These are phyloP conservation scores for Inga leiocalycina DNA, from an alignment of 306 rosid species.

Conservation along the genomic window DNA sequence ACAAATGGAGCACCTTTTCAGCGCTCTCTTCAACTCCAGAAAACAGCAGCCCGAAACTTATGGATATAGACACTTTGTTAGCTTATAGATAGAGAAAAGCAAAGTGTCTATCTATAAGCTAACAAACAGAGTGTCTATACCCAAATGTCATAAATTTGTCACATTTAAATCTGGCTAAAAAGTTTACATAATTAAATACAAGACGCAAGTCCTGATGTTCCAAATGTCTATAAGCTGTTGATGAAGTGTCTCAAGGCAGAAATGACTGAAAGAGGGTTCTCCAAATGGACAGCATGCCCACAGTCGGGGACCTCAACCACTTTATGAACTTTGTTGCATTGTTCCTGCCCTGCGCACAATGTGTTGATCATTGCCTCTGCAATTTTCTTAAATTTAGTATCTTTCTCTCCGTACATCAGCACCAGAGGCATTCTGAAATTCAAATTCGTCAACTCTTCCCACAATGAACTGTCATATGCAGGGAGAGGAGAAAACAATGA, in stretches of 20 bases:
- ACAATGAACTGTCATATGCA: constrained; percentile 62
- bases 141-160: background rate
- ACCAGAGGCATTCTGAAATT: constrained; percentile 69
- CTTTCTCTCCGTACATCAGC: constrained; percentile 77
- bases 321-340: constrained; percentile 42
- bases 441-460: constrained; percentile 79
- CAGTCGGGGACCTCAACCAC: constrained; percentile 68
- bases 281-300: constrained; percentile 92
- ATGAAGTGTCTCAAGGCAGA: constrained; percentile 61
- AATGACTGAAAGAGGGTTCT: constrained; percentile 80
- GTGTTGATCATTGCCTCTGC: constrained; percentile 57
- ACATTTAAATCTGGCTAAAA: background rate
- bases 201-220: background rate
- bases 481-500: constrained; percentile 1
- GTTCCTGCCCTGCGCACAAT: constrained; percentile 32
- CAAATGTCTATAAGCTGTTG: constrained; percentile 20
- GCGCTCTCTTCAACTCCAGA: too few relatives aligned
- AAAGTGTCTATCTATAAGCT: too few relatives aligned
- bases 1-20: too few relatives aligned
- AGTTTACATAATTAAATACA: background rate
- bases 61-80: too few relatives aligned
- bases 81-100: too few relatives aligned
- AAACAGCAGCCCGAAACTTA: too few relatives aligned
- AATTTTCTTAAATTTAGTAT: constrained; percentile 71
- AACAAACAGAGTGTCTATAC: too few relatives aligned